These are phyloP conservation scores for Salvia sclarea DNA, from an alignment of 305 asterid genomes.

Conservation along the genomic window DNA sequence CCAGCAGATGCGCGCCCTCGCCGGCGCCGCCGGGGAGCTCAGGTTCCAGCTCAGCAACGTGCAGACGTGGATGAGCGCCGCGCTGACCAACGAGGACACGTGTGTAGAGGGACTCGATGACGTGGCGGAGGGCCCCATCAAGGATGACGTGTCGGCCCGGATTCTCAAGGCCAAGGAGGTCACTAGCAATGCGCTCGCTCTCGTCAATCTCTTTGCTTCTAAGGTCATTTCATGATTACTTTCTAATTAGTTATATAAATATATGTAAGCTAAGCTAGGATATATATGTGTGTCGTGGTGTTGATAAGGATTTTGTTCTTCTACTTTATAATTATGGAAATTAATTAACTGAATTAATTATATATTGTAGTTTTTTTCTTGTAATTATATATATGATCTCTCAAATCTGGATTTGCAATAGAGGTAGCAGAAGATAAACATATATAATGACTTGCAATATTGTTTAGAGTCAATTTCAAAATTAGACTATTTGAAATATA, in stretches of 20 bases:
- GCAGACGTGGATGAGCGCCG: conserved; percentile 72
- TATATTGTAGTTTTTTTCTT: no score
- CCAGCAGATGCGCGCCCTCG: conserved; percentile 58
- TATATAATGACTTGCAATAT: no score
- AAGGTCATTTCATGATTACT: conserved; percentile 24
- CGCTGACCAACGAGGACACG: conserved; percentile 61
- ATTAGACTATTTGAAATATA: no score
- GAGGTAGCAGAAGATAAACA: no score
- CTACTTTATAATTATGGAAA: no score
- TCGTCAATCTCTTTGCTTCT: conserved; percentile 60
- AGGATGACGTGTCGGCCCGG: conserved; percentile 35
- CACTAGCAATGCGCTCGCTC: conserved; percentile 64
- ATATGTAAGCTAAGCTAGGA: no score
- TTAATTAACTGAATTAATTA: no score
- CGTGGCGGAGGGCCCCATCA: conserved; percentile 36
- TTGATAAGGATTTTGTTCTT: no score
- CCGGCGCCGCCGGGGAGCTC: conserved; percentile 38
- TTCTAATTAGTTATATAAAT: background rate
- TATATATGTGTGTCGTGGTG: no score
- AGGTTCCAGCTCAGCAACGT: conserved; percentile 51
- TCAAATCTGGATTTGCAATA: no score
- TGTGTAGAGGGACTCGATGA: conserved; percentile 55
- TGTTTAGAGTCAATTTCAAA: no score
- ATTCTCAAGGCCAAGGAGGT: conserved; percentile 46
- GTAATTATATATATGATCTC: no score